Conservation (phyloP, 352 stramenopile species). For the Phytophthora melonis region DNA sequence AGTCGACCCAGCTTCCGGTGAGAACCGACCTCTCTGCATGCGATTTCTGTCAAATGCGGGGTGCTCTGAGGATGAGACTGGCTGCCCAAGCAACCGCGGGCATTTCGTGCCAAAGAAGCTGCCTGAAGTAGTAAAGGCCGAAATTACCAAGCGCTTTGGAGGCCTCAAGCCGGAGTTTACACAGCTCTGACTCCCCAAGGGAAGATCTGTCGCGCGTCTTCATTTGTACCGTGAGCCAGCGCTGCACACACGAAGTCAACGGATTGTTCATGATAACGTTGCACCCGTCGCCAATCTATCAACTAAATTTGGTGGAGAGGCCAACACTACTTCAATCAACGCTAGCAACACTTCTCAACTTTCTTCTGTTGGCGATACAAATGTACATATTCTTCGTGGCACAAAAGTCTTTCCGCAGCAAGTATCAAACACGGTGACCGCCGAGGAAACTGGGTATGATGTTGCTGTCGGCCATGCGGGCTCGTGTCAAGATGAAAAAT, state of each 20-base stretch:
- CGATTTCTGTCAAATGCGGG: conserved; percentile 8
- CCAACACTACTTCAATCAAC: too few species aligned
- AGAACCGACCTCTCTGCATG: conserved; percentile 2
- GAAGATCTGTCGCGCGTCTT: conserved; percentile 3
- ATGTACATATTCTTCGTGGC: too few species aligned
- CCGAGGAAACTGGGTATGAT: too few species aligned
- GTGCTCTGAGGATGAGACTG: neutral
- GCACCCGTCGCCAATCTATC: too few species aligned
- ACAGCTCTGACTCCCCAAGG: neutral
- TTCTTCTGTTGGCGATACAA: too few species aligned
- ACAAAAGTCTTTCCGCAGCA: too few species aligned
- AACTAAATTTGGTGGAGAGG: too few species aligned
- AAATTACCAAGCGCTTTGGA: conserved; percentile 5
- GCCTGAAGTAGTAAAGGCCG: neutral
- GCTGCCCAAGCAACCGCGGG: neutral
- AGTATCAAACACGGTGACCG: too few species aligned
- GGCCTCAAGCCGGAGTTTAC: neutral
- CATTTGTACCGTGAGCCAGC: too few species aligned
- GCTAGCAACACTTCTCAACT: too few species aligned
- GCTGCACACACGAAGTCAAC: too few species aligned
- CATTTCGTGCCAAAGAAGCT: neutral
- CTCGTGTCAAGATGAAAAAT: neutral
- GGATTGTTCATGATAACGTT: too few species aligned
- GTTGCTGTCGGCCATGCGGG: neutral
- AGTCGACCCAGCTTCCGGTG: conserved; percentile 1